These are phyloP conservation scores for Kwoniella heveanensis DNA, from an alignment of 768 basidiomycete species.

Conservation along the genomic window DNA sequence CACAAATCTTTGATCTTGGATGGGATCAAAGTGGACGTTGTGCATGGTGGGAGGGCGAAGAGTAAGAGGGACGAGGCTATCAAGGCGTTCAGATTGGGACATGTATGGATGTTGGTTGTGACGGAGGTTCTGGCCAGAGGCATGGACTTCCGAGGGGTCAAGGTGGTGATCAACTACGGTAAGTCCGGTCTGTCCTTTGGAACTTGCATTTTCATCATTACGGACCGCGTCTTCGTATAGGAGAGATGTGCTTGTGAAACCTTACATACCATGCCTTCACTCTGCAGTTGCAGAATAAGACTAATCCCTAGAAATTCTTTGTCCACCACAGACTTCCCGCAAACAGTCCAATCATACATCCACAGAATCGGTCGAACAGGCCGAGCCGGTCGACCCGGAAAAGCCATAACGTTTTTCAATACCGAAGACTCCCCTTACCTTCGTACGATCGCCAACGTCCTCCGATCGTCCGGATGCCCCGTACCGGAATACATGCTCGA, in stretches of 20 bases:
- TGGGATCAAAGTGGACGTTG: conserved; percentile 77
- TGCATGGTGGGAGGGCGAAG: conserved; percentile 86
- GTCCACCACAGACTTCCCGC: conserved; percentile 90
- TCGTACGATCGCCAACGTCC: conserved; percentile 96
- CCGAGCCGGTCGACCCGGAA: conserved; percentile 85
- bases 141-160: conserved; percentile 94
- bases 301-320: too few species aligned
- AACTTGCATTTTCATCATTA: conserved; percentile 1
- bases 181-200: conserved; percentile 12
- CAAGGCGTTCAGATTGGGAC: conserved; percentile 78
- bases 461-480: conserved; percentile 82
- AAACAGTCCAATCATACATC: conserved; percentile 90
- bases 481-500: conserved; percentile 96
- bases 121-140: conserved; percentile 98
- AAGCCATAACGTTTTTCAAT: conserved; percentile 94
- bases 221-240: too few species aligned
- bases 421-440: conserved; percentile 88
- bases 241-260: too few species aligned
- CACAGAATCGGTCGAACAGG: conserved; percentile 97
- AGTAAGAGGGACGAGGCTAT: conserved; percentile 86
- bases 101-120: conserved; percentile 92
- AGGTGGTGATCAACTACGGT: conserved; percentile 80
- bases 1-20: conserved; percentile 81
- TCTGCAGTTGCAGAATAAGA: too few species aligned
- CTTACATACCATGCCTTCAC: too few species aligned